These are phyloP conservation scores for Rhizopogon sp. DNA, from an alignment of 768 basidiomycete genomes.

Conservation along the genomic window DNA sequence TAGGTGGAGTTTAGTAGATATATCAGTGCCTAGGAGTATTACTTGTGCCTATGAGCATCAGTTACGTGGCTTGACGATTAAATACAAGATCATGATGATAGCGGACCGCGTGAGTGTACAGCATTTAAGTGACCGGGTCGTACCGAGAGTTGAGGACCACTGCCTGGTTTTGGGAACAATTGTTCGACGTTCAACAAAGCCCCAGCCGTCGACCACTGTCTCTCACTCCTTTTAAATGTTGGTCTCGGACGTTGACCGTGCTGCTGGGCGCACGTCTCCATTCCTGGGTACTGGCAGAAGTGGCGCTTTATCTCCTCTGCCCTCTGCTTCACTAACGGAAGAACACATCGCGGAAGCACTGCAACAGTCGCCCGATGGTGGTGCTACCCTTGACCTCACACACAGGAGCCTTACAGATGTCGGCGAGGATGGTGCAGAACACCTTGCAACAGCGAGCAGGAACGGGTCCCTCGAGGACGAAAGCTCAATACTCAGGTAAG, in stretches of 20 bases:
- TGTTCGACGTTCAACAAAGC: conserved; percentile 14
- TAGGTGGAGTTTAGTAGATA: conserved; percentile 30
- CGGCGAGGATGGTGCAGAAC: conserved; percentile 66
- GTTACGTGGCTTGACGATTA: not conserved
- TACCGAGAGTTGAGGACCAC: conserved; percentile 20
- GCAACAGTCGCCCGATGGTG: conserved; percentile 63
- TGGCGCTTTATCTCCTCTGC: conserved; percentile 23
- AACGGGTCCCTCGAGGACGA: conserved; percentile 42
- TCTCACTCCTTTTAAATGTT: conserved; percentile 18
- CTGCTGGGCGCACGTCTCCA: conserved; percentile 22
- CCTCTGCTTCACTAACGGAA: conserved; percentile 43
- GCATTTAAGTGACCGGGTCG: conserved; percentile 21
- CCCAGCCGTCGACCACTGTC: conserved; percentile 6
- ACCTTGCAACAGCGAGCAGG: conserved; percentile 61
- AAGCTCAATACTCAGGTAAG: conserved; percentile 57
- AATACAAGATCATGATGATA: not conserved
- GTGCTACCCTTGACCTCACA: conserved; percentile 80
- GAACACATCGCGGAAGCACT: conserved; percentile 64
- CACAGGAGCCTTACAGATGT: conserved; percentile 76
- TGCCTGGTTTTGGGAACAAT: conserved; percentile 13
- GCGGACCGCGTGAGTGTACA: conserved; percentile 7
- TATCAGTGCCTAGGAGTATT: too few species aligned
- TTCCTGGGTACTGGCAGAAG: conserved; percentile 19
- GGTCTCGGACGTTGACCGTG: conserved; percentile 24
- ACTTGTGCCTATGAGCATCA: not conserved